Evolutionary conservation across 768 basidiomycete species (phyloP).

Genomic region (Suillus bovinus): DNA sequence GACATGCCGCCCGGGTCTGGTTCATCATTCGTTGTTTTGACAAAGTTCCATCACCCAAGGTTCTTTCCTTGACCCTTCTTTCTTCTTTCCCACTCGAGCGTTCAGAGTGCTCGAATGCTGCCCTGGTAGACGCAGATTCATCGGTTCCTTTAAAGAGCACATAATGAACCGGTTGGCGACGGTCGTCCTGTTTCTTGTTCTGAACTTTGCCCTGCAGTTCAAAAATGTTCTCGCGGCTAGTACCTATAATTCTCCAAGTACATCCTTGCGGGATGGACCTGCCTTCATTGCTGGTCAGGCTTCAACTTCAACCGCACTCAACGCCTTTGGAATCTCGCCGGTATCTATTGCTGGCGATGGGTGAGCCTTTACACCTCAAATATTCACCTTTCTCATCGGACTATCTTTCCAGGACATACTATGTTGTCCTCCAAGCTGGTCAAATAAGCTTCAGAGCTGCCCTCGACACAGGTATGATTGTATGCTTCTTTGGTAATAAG

Average conservation of each 20-base stretch:
- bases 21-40: background rate
- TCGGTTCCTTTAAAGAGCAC: slow-evolving; percentile 20
- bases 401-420: slow-evolving; percentile 58
- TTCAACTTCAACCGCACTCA: slow-evolving; percentile 23
- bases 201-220: slow-evolving; percentile 15
- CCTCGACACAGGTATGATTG: slow-evolving; percentile 70
- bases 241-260: slow-evolving; percentile 11
- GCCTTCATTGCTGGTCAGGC: slow-evolving; percentile 2
- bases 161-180: slow-evolving; percentile 11
- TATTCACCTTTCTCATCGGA: slow-evolving; percentile 7
- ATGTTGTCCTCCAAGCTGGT: slow-evolving; percentile 58
- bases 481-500: slow-evolving; percentile 21
- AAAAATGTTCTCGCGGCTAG: slow-evolving; percentile 11
- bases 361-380: slow-evolving; percentile 29
- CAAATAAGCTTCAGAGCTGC: slow-evolving; percentile 65
- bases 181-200: slow-evolving; percentile 9
- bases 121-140: slow-evolving; percentile 14
- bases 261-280: slow-evolving; percentile 14
- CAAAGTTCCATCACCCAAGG: background rate
- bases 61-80: background rate
- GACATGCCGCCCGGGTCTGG: background rate
- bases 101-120: slow-evolving; percentile 19
- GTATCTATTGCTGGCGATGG: slow-evolving; percentile 49
- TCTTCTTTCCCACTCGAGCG: background rate
- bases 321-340: slow-evolving; percentile 41